Percentiles rank a stretch among this genome's conserved stretches.
Evolutionary conservation across 2,329 filamentous ascomycete species (phyloP).

Genomic region (Cladosporium sp.): DNA sequence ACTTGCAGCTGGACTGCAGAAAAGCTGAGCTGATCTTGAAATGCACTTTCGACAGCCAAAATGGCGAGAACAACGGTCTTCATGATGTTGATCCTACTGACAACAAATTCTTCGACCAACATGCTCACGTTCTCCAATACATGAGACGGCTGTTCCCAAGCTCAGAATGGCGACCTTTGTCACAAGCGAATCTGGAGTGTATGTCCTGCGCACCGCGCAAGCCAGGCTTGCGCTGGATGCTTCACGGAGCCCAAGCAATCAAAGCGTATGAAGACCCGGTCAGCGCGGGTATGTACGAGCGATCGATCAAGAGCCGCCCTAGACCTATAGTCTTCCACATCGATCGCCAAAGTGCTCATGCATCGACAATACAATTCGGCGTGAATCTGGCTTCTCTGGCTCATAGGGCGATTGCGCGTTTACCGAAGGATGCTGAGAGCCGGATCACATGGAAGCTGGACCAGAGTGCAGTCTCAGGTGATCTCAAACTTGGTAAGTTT

Average conservation of each 20-base stretch:
- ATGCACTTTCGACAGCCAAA: background rate
- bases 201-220: constrained; percentile 35
- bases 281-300: constrained; percentile 49
- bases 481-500: background rate
- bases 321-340: constrained; percentile 19
- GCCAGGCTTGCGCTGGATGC: constrained; percentile 37
- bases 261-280: constrained; percentile 49
- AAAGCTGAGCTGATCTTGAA: constrained; percentile 1
- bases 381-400: constrained; percentile 28
- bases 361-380: constrained; percentile 18
- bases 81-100: background rate
- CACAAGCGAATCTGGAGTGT: constrained; percentile 7
- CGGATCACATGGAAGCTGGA: background rate
- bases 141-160: constrained; percentile 21
- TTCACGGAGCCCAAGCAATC: constrained; percentile 30
- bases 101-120: constrained; percentile 12
- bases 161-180: constrained; percentile 17
- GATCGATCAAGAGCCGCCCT: constrained; percentile 48
- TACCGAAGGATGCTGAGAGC: background rate
- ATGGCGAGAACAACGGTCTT: background rate
- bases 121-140: constrained; percentile 23
- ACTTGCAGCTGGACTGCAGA: background rate
- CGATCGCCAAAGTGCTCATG: background rate
- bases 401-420: constrained; percentile 25
- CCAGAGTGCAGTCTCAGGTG: background rate